Conservation (phyloP, 768 basidiomycete genomes). For the Strobilomyces confusus region DNA sequence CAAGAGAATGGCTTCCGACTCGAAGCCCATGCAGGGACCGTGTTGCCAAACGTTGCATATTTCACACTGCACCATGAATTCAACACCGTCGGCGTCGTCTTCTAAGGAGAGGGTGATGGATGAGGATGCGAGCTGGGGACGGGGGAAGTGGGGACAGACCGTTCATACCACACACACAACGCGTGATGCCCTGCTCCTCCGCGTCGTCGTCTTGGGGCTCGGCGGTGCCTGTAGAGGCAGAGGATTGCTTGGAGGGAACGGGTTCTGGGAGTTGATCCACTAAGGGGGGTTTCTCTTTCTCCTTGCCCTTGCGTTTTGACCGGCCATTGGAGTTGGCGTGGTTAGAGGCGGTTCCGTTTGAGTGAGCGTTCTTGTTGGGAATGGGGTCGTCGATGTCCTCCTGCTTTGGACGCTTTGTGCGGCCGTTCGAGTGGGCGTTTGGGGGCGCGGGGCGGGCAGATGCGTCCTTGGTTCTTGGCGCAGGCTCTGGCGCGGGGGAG, state of each 20-base stretch:
- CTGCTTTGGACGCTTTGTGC: constrained; percentile 64
- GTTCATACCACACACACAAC: constrained; percentile 81
- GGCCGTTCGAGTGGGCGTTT: constrained; percentile 36
- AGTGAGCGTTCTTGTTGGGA: constrained; percentile 40
- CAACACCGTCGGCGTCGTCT: constrained; percentile 79
- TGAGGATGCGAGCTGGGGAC: constrained; percentile 18
- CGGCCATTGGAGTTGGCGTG: constrained; percentile 36
- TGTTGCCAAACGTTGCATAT: constrained; percentile 98
- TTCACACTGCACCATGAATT: constrained; percentile 98
- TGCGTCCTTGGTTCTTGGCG: constrained; percentile 41
- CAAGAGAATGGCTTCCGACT: constrained; percentile 67
- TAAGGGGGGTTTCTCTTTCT: constrained; percentile 50
- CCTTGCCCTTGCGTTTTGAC: constrained; percentile 62
- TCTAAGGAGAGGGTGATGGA: constrained; percentile 40
- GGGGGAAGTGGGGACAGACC: constrained; percentile 43
- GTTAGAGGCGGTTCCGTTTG: constrained; percentile 30
- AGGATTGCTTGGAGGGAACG: constrained; percentile 26
- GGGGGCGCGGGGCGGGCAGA: constrained; percentile 37
- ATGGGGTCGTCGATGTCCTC: constrained; percentile 67
- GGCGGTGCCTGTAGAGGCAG: constrained; percentile 32
- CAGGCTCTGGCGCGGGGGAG: constrained; percentile 51
- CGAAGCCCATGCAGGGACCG: constrained; percentile 92
- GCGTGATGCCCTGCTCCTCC: constrained; percentile 59
- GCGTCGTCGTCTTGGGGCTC: constrained; percentile 42
- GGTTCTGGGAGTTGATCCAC: constrained; percentile 30